These are phyloP conservation scores for Adiantum capillusveneris DNA, from an alignment of 75 land plant species.

Conservation along the genomic window DNA sequence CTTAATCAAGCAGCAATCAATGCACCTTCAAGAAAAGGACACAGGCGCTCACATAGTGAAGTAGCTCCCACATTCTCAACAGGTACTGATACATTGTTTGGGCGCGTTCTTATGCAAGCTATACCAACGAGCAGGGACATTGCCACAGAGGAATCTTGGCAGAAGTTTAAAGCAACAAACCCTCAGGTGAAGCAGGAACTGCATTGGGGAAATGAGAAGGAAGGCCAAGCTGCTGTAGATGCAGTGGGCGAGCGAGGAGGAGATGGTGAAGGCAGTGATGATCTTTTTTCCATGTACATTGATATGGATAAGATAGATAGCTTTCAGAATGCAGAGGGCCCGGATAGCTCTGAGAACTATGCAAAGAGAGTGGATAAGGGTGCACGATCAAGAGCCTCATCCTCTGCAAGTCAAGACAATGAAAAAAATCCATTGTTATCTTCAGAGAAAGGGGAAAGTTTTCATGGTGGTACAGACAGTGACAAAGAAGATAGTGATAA, in stretches of 20 bases:
- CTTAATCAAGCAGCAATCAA: background rate
- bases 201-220: background rate
- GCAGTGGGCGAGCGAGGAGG: constrained; percentile 18
- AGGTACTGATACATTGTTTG: background rate
- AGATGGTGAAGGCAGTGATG: constrained; percentile 62
- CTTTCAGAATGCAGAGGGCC: constrained; percentile 3
- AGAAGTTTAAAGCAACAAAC: background rate
- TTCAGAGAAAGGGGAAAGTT: constrained; percentile 27
- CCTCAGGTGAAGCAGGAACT: constrained; percentile 2
- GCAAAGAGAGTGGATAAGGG: constrained; percentile 40
- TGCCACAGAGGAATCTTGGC: background rate
- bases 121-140: background rate
- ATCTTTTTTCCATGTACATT: constrained; percentile 56
- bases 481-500: constrained; percentile 63
- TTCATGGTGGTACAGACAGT: constrained; percentile 15
- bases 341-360: constrained; percentile 29
- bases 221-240: background rate
- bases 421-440: too few species aligned
- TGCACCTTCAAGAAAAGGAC: background rate
- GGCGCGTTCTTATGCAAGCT: background rate
- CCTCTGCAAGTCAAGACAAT: too few species aligned
- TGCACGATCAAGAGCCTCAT: constrained; percentile 15
- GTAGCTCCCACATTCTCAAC: background rate
- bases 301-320: constrained; percentile 60
- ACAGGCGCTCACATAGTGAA: constrained; percentile 3